A percentile compares a stretch with the other conserved stretches of the same genome.
Conservation (phyloP, 2,329 filamentous ascomycete genomes). For the Hymenoscyphus fraxineus region DNA sequence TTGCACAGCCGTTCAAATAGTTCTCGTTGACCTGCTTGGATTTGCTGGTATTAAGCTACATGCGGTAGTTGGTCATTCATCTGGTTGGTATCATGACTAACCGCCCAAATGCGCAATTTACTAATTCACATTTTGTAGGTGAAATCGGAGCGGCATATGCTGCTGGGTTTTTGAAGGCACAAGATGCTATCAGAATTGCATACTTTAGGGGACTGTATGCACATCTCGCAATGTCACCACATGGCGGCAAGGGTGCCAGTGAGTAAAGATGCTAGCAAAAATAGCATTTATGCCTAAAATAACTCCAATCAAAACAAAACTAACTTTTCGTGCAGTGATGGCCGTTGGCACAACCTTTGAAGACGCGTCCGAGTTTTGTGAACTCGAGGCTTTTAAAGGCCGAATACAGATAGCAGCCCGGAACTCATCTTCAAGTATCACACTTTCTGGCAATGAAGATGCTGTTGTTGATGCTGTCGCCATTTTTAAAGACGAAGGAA, state of each 20-base stretch:
- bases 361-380: conserved; percentile 13
- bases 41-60: conserved; percentile 39
- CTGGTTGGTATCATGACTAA: conserved; percentile 4
- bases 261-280: background rate
- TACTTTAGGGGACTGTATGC: conserved; percentile 37
- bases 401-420: conserved; percentile 32
- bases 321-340: conserved; percentile 18
- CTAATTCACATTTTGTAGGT: conserved; percentile 27
- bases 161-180: conserved; percentile 31
- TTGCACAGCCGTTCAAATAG: conserved; percentile 46
- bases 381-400: conserved; percentile 6
- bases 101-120: too few relatives aligned
- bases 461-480: conserved; percentile 15
- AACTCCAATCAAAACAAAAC: too few relatives aligned
- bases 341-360: conserved; percentile 19
- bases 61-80: conserved; percentile 43
- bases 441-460: conserved; percentile 29
- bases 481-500: conserved; percentile 13
- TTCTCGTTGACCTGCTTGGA: conserved; percentile 41
- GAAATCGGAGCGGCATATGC: conserved; percentile 47
- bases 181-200: background rate
- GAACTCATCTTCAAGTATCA: conserved; percentile 29
- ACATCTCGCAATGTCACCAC: conserved; percentile 24
- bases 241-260: too few relatives aligned
- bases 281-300: background rate